Evolutionary conservation across 2,329 filamentous ascomycete genomes (phyloP).

Genomic region (Aspergillus nomiae): DNA sequence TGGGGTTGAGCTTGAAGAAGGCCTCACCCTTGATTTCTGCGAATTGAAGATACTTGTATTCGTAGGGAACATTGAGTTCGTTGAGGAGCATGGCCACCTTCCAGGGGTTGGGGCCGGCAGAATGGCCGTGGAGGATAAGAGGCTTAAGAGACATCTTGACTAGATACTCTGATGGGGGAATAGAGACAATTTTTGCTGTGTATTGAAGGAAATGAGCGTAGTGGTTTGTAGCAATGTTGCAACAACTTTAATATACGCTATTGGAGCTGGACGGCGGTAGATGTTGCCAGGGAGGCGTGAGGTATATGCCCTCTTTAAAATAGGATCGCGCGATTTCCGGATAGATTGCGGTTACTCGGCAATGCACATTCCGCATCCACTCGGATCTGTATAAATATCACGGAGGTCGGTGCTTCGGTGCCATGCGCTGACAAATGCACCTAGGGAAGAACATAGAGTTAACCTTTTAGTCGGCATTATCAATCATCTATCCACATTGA

Average conservation of each 20-base stretch:
- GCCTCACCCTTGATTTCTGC: slow-evolving; percentile 32
- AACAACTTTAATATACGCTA: too few species aligned
- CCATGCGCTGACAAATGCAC: not conserved
- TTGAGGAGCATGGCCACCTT: slow-evolving; percentile 35
- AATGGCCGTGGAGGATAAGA: slow-evolving; percentile 21
- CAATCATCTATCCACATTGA: not conserved
- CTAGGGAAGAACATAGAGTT: too few species aligned
- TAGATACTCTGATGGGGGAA: not conserved
- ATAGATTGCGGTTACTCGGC: not conserved
- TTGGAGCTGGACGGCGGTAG: too few species aligned
- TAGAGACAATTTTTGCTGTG: not conserved
- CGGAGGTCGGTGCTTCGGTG: not conserved
- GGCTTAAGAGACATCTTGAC: slow-evolving; percentile 21
- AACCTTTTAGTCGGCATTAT: not conserved
- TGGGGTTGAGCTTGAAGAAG: slow-evolving; percentile 33
- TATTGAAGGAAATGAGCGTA: not conserved
- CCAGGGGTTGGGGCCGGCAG: slow-evolving; percentile 31
- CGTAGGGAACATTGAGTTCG: slow-evolving; percentile 35
- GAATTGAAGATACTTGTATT: slow-evolving; percentile 21
- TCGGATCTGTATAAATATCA: not conserved
- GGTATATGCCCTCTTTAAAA: not conserved
- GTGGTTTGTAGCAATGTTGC: not conserved
- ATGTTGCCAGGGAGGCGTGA: not conserved
- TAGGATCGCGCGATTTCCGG: not conserved
- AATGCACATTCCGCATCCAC: not conserved